These are phyloP conservation scores for Trypanosoma mega DNA, from an alignment of 208 protist genomes.

Conservation along the genomic window DNA sequence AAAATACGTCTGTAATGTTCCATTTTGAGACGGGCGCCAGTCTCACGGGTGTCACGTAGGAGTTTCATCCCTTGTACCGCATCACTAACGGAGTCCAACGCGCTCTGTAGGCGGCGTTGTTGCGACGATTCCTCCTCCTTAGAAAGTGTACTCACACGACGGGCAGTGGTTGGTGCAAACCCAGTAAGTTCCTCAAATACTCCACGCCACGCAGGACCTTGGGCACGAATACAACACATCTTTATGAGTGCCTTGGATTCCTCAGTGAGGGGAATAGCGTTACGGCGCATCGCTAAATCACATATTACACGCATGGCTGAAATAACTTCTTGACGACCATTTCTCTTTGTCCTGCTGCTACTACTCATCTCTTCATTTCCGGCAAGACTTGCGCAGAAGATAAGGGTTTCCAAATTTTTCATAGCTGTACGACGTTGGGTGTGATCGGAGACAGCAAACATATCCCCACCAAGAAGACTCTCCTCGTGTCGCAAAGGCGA, in stretches of 20 bases:
- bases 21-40: slow-evolving; percentile 26
- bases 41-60: slow-evolving; percentile 16
- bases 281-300: not conserved
- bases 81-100: slow-evolving; percentile 7
- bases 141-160: slow-evolving; percentile 16
- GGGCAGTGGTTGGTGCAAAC: slow-evolving; percentile 6
- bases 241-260: slow-evolving; percentile 26
- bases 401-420: slow-evolving; percentile 17
- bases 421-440: not conserved
- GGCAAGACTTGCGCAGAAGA: slow-evolving; percentile 19
- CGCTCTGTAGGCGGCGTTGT: slow-evolving; percentile 8
- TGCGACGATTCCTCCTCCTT: slow-evolving; percentile 14
- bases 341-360: too few relatives aligned
- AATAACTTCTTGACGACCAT: not conserved
- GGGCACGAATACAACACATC: slow-evolving; percentile 18
- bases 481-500: not conserved
- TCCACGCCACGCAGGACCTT: slow-evolving; percentile 16
- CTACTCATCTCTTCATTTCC: too few relatives aligned
- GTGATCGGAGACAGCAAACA: not conserved
- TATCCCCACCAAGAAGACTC: slow-evolving; percentile 1
- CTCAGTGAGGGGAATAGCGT: slow-evolving; percentile 17
- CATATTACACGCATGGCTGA: slow-evolving; percentile 21
- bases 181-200: slow-evolving; percentile 27
- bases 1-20: slow-evolving; percentile 27
- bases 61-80: slow-evolving; percentile 23